Conservation (phyloP, 2,329 filamentous ascomycete species). For the Arthroderma sp. region DNA sequence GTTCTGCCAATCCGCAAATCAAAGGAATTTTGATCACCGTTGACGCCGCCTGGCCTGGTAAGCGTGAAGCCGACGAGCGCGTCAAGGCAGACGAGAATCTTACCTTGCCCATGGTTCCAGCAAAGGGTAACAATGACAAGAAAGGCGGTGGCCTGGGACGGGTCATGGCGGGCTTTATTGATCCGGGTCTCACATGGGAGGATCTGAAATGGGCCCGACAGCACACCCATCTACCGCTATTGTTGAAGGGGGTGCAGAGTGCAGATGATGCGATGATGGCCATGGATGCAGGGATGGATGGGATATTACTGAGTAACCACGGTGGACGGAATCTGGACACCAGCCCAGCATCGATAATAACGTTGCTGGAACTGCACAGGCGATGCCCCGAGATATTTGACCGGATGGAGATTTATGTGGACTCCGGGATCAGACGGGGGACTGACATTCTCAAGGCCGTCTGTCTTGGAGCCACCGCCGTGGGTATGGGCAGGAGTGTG, state of each 20-base stretch:
- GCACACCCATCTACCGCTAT: constrained; percentile 40
- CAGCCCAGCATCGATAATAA: constrained; percentile 39
- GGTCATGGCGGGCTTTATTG: constrained; percentile 42
- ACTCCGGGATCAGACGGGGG: constrained; percentile 43
- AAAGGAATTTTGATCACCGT: constrained; percentile 43
- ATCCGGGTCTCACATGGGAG: constrained; percentile 41
- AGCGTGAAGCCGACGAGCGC: constrained; percentile 47
- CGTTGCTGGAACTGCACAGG: constrained; percentile 42
- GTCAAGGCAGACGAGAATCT: constrained; percentile 37
- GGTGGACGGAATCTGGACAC: constrained; percentile 47
- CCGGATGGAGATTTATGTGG: constrained; percentile 42
- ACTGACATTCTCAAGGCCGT: constrained; percentile 45
- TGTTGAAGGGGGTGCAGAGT: constrained; percentile 47
- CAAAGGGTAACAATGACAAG: constrained; percentile 38
- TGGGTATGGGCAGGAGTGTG: constrained; percentile 43
- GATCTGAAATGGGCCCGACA: constrained; percentile 44
- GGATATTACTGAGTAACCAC: constrained; percentile 47
- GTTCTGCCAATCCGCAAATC: constrained; percentile 32
- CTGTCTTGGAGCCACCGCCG: constrained; percentile 43
- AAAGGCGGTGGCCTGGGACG: constrained; percentile 44
- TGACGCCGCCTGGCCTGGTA: constrained; percentile 43
- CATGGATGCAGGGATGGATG: constrained; percentile 40
- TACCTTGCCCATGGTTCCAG: constrained; percentile 34
- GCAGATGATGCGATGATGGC: constrained; percentile 45
- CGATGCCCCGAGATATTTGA: constrained; percentile 40